A percentile compares a stretch with the other conserved stretches of the same genome.
Evolutionary conservation across 2,329 filamentous ascomycete genomes (phyloP).

Genomic region (Phymatotrichopsis omnivora): DNA sequence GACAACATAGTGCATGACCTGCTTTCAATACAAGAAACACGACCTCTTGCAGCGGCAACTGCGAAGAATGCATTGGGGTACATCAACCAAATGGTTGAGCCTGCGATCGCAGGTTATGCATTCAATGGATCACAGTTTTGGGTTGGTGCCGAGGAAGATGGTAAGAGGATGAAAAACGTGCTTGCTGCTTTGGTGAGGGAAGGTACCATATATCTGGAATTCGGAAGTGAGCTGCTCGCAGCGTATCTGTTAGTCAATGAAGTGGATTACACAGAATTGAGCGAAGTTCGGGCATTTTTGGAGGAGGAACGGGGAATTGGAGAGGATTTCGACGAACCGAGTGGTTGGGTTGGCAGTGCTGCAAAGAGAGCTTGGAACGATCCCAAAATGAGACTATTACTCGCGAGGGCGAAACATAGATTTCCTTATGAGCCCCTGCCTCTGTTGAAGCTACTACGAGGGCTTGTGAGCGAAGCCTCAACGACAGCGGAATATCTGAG

Average conservation of each 20-base stretch:
- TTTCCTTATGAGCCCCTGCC: conserved; percentile 80
- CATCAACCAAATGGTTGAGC: conserved; percentile 26
- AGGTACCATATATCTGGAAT: conserved; percentile 32
- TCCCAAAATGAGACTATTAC: conserved; percentile 47
- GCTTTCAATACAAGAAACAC: conserved; percentile 25
- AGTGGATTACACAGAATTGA: conserved; percentile 25
- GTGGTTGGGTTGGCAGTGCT: conserved; percentile 30
- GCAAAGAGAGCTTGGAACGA: conserved; percentile 45
- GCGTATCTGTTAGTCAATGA: conserved; percentile 31
- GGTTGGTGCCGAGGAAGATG: conserved; percentile 32
- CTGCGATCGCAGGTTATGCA: conserved; percentile 23
- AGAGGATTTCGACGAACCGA: conserved; percentile 12
- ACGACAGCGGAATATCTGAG: conserved; percentile 37
- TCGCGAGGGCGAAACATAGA: conserved; percentile 60
- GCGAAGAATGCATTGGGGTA: conserved; percentile 25
- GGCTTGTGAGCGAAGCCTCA: conserved; percentile 40
- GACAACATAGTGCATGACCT: conserved; percentile 18
- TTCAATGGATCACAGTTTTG: conserved; percentile 24
- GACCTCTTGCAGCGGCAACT: conserved; percentile 21
- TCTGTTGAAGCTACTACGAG: conserved; percentile 61
- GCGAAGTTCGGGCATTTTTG: conserved; percentile 24
- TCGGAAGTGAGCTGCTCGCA: conserved; percentile 34
- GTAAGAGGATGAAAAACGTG: conserved; percentile 33
- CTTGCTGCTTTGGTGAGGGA: conserved; percentile 34
- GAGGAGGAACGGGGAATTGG: conserved; percentile 17